A percentile compares a stretch with the other conserved stretches of the same genome.
Conservation (phyloP, 306 rosid genomes). For the Vachellia pachyceras region DNA sequence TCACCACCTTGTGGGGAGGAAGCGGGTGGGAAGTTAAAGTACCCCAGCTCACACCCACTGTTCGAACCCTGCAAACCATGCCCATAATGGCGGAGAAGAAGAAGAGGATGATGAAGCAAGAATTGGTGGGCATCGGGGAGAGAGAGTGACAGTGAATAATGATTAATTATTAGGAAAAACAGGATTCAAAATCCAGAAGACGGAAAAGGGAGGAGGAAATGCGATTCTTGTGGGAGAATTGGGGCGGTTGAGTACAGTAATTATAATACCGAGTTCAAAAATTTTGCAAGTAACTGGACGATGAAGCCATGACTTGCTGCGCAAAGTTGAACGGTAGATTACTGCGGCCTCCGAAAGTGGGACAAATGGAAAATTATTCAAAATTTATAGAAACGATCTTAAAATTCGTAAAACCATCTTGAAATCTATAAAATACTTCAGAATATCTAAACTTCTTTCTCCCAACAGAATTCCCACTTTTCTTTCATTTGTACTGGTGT, state of each 20-base stretch:
- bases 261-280: background rate
- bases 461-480: no score
- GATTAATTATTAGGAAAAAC: background rate
- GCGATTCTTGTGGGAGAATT: background rate
- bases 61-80: conserved; percentile 34
- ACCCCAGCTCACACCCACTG: conserved; percentile 91
- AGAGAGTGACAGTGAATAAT: background rate
- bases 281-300: background rate
- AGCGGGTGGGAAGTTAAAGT: conserved; percentile 79
- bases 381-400: no score
- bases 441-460: no score
- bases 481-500: no score
- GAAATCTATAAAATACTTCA: no score
- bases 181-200: conserved; percentile 26
- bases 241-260: background rate
- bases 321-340: background rate
- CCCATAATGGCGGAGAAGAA: conserved; percentile 29
- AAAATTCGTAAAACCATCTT: no score
- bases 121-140: conserved; percentile 54
- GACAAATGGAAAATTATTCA: conserved; percentile 28
- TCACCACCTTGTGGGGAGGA: conserved; percentile 71
- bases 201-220: conserved; percentile 9
- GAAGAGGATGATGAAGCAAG: conserved; percentile 31
- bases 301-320: background rate
- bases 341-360: background rate